A percentile compares a stretch with the other conserved stretches of the same genome.
These are phyloP conservation scores for Aspergillus flavus DNA, from an alignment of 2,329 filamentous ascomycete species.

Conservation along the genomic window DNA sequence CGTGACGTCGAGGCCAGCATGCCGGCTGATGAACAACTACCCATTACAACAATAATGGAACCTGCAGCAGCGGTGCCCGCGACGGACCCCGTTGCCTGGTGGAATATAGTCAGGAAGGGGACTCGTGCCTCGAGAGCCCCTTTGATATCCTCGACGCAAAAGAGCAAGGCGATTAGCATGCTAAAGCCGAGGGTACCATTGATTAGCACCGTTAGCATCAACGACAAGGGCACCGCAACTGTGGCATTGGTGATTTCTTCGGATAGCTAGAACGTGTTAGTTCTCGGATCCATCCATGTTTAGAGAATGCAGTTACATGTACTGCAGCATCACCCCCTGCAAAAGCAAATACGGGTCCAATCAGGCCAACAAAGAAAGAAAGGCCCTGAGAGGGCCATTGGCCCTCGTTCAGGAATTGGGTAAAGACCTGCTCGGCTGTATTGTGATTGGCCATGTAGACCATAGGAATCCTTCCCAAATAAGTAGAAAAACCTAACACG, in stretches of 20 bases:
- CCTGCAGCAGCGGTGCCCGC: slow-evolving; percentile 40
- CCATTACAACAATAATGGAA: slow-evolving; percentile 33
- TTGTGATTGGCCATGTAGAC: slow-evolving; percentile 45
- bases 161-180: slow-evolving; percentile 40
- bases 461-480: slow-evolving; percentile 39
- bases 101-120: slow-evolving; percentile 49
- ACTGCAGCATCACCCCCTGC: slow-evolving; percentile 41
- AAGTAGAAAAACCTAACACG: background rate
- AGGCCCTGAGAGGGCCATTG: slow-evolving; percentile 25
- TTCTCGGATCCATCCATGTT: no score
- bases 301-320: slow-evolving; percentile 32
- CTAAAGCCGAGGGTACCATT: slow-evolving; percentile 41
- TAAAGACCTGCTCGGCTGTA: slow-evolving; percentile 37
- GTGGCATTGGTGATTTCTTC: slow-evolving; percentile 46
- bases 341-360: slow-evolving; percentile 38
- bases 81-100: slow-evolving; percentile 31
- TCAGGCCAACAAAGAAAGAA: slow-evolving; percentile 29
- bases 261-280: slow-evolving; percentile 27
- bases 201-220: slow-evolving; percentile 39
- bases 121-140: slow-evolving; percentile 36
- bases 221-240: slow-evolving; percentile 37
- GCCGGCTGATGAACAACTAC: slow-evolving; percentile 29
- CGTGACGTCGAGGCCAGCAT: slow-evolving; percentile 35
- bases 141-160: slow-evolving; percentile 38
- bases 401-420: slow-evolving; percentile 48